Evolutionary conservation across 257 asterid genomes (phyloP), one percentile per base, ranked within the genome.

Genomic region (Jacaranda mimosifolia): DNA sequence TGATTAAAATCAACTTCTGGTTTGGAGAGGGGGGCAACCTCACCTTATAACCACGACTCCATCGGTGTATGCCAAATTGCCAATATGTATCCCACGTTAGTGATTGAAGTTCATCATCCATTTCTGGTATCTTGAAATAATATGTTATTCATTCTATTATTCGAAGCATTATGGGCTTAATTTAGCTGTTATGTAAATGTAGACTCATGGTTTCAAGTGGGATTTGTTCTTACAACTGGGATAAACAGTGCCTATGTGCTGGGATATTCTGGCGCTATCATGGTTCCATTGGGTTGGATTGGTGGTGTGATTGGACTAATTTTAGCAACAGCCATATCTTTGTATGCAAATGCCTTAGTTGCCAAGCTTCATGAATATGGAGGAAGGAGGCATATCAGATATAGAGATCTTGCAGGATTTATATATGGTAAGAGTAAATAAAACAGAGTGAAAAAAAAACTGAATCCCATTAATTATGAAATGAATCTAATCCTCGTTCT

Each of bases 151-250:
- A 13, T 17, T 8, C 4, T 57, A 13, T 73, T 6, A 4, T 76
- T 36, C 35, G 60, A 56, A 46, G 14, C 56, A 74, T 68, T 17
- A 36, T 67, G 32, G 52, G 70, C 60, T 80, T 36, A 70, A 35
- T 39, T 13, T 55, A 42, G 18, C 7, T 72, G 57, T 73, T 72
- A 18, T 82, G 49, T 69, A 58, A 76, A 32, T 84, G 88, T 78
- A 95, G 99, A 95, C 81, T 95, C 99, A 18, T 95, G 99, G 99
- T 89, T 95, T 71, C 99, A 95, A 89, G 99, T 86, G 79, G 99
- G 97, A 63, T 91, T 95, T 68, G 92, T 95, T 57, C 96, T 95
- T 36, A 95, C 98, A 17, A 95, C 97, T 19, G 99, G 99, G 70
- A 88, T 95, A 80, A 95, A 95, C 88, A 95, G 99, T 52, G 99